Base-by-base conservation (phyloP, 164 flowering plant species). In the Santalum album region DNA sequence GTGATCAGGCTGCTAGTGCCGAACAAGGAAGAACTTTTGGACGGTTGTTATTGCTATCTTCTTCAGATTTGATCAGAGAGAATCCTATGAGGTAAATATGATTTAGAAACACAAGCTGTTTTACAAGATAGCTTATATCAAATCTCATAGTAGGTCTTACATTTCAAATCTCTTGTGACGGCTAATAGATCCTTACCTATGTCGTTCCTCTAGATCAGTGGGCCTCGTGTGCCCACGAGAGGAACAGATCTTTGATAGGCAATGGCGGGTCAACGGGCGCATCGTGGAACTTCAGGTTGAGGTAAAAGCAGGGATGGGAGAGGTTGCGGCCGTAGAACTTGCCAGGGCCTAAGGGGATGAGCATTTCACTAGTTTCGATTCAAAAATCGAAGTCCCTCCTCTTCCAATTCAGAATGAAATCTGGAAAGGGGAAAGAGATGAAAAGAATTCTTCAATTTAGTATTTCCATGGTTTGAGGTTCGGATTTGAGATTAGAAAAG, bases 321-420 rank as follows among this genome's bases (percentile, higher is more conserved):
- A 91, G 83, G 75, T 86, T 75, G 74, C 81, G 65, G 50, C 96
- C 98, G 70, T 86, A 88, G 83, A 91, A 91, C 60, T 78, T 86
- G 24, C 82, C 92, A 0, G 87, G 96, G 43, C 84, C 79, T 2
- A 82, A 46, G 1, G 90, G 65, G 0, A 72, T 71, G 1, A 84
- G 88, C 97, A 87, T 85, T 19, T n/a, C n/a, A 56, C 45, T 27
- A 32, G 1, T 29, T 9, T 29, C 6, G 6, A 3, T 4, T 9
- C 34, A 9, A 9, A 9, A 3, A n/a, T n/a, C n/a, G 4, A 9
- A 9, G 34, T 29, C 6, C 9, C 19, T 24, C 20, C 32, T n/a
- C n/a, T n/a, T n/a, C n/a, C n/a, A n/a, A n/a, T n/a, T n/a, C n/a
- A n/a, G n/a, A n/a, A n/a, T n/a, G n/a, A n/a, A n/a, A n/a, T n/a